A percentile compares a stretch with the other conserved stretches of the same genome.
These are phyloP conservation scores for Populus hybrid DNA, from an alignment of 441 rosid species.

Conservation along the genomic window DNA sequence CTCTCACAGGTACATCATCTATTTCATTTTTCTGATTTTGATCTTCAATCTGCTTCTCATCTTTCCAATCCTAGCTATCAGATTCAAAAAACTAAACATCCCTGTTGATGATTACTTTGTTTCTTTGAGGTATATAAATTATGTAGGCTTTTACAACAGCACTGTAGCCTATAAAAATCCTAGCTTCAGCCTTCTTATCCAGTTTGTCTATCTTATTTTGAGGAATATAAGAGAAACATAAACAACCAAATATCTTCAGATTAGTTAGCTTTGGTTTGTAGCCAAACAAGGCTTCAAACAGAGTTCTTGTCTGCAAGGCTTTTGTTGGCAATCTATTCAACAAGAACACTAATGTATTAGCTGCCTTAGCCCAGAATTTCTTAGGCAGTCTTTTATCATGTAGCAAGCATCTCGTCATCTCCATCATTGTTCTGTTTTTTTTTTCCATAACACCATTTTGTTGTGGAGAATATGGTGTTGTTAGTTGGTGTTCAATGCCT, in stretches of 20 bases:
- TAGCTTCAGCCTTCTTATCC: not conserved
- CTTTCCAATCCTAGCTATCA: not conserved
- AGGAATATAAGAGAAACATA: not conserved
- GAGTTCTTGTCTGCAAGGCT: no score
- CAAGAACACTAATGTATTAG: not conserved
- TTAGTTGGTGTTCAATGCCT: no score
- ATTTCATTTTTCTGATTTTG: not conserved
- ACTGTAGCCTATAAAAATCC: not conserved
- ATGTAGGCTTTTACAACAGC: not conserved
- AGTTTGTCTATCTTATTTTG: slow-evolving; percentile 1
- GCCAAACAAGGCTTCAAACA: no score
- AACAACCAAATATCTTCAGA: not conserved
- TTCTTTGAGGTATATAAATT: not conserved
- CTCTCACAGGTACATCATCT: not conserved
- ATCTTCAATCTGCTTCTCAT: not conserved
- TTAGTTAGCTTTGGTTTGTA: not conserved
- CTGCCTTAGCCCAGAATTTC: no score
- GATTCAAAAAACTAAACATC: not conserved
- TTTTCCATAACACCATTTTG: no score
- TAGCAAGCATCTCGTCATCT: not conserved
- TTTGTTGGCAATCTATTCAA: not conserved
- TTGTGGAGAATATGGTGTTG: no score
- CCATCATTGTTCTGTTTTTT: no score
- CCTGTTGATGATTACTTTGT: not conserved
- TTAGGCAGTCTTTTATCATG: not conserved